Base-by-base conservation (phyloP, 495 filamentous ascomycete genomes). In the Hypoxylon subgilvum region DNA sequence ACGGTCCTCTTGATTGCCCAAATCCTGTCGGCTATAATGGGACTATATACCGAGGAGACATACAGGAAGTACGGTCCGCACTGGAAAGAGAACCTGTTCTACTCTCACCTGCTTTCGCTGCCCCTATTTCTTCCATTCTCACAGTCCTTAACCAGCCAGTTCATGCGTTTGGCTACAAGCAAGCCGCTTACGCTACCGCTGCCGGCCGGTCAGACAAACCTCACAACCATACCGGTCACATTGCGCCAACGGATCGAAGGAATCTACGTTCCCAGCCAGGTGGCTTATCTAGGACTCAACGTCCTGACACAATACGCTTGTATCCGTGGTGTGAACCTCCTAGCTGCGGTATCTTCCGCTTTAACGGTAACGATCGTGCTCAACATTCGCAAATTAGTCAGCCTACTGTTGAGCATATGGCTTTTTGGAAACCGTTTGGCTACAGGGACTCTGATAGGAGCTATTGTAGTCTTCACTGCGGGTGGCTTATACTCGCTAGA, bases 61-160 rank as follows among this genome's bases (percentile, higher is more conserved):
- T 99, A 97, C 72, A 82, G 83, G 53, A 81, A 75, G 16, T 89
- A 96, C 74, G 91, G 92, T 17, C 86, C 86, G 28, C 88, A 96
- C 74, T 97, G 94, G 91, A 89, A 88, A 61, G 94, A 97, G 70
- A 96, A 95, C 64, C 81, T 99, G 12, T 97, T 99, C 72, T 99
- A 97, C 72, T 89, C 86, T 14, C 91, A 96, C 58, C 70, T 88
- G 14, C 82, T 95, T 13, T 90, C 88, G 3, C 68, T 96, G 28
- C 90, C 90, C 0, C 76, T 87, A 16, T 83, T 86, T 57, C 46
- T 83, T 7, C 82, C 83, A 2, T 84, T 87, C 52, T 58, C 79
- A 23, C 77, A 73, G 13, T 78, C 79, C 4, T 72, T 86, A 59
- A 51, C 59, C 36, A 67, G 68, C 36, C 81, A 86, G 59, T 81